These are phyloP conservation scores for Aspergillus hortae DNA, from an alignment of 2,329 filamentous ascomycete genomes.

Conservation along the genomic window DNA sequence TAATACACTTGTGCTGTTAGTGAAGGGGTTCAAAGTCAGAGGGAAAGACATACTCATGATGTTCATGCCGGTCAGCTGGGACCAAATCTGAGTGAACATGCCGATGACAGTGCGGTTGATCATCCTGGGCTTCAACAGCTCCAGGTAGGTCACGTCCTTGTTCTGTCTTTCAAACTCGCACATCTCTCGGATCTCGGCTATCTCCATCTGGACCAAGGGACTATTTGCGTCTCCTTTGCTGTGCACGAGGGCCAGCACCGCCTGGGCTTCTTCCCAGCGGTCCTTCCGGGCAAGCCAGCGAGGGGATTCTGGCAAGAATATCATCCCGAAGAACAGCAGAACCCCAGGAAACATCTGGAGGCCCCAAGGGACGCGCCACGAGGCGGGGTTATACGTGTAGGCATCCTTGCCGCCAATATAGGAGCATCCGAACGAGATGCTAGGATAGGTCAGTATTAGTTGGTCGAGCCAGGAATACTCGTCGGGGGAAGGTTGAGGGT, in stretches of 20 bases:
- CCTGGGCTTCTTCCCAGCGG: constrained; percentile 52
- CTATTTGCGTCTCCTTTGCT: constrained; percentile 61
- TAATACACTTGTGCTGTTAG: constrained; percentile 54
- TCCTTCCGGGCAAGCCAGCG: constrained; percentile 62
- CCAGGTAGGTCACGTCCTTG: constrained; percentile 65
- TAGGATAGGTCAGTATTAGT: constrained; percentile 15
- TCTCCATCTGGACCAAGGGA: constrained; percentile 64
- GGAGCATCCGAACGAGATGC: constrained; percentile 57
- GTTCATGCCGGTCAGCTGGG: constrained; percentile 72
- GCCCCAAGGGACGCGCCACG: constrained; percentile 64
- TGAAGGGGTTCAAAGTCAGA: neutral
- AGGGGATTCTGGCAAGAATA: constrained; percentile 53
- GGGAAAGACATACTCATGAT: constrained; percentile 50
- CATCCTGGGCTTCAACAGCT: constrained; percentile 69
- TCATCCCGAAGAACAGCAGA: constrained; percentile 55
- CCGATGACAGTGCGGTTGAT: constrained; percentile 70
- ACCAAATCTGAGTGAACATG: constrained; percentile 72
- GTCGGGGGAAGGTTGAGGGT: constrained; percentile 3
- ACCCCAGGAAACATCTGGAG: constrained; percentile 60
- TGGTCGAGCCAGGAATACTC: neutral
- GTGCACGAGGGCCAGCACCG: constrained; percentile 55
- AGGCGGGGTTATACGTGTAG: constrained; percentile 31
- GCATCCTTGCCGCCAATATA: constrained; percentile 49
- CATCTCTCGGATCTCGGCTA: constrained; percentile 69
- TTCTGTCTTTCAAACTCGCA: constrained; percentile 72